Conservation (phyloP, 805 yeast species). For the Blastobotrys peoriensis region DNA sequence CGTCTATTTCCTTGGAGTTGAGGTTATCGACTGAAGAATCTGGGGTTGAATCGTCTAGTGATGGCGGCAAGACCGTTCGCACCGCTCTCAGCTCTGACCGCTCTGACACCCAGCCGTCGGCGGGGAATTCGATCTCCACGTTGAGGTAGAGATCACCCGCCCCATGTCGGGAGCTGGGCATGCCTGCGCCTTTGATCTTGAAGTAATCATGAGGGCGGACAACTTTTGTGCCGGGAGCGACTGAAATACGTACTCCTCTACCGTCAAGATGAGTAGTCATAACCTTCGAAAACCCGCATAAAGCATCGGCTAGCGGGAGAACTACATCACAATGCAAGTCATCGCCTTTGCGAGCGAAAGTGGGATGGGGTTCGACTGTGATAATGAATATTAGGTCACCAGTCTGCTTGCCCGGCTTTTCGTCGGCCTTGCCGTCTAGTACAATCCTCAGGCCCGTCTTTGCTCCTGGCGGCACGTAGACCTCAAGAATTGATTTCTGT, state of each 20-base stretch:
- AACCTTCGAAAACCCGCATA: constrained; percentile 69
- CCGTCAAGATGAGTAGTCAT: constrained; percentile 74
- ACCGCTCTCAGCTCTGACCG: constrained; percentile 44
- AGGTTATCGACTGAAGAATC: constrained; percentile 10
- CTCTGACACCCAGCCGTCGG: constrained; percentile 79
- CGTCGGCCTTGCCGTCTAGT: constrained; percentile 68
- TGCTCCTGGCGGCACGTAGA: constrained; percentile 70
- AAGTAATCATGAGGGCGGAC: constrained; percentile 68
- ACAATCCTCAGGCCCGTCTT: constrained; percentile 54
- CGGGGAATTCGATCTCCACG: constrained; percentile 74
- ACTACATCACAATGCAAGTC: constrained; percentile 58
- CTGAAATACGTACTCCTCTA: constrained; percentile 56
- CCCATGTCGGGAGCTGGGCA: constrained; percentile 51
- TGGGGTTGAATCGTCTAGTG: constrained; percentile 7
- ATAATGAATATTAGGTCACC: constrained; percentile 74
- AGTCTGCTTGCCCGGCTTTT: constrained; percentile 59
- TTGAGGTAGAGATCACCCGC: constrained; percentile 68
- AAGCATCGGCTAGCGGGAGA: constrained; percentile 70
- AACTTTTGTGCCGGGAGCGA: constrained; percentile 69
- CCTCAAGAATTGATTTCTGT: constrained; percentile 68
- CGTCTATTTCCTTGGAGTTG: constrained; percentile 17
- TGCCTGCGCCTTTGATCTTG: constrained; percentile 67
- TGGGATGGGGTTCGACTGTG: constrained; percentile 41
- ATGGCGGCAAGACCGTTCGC: constrained; percentile 21
- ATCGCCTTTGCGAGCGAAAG: constrained; percentile 51